Conservation (phyloP, 2,329 filamentous ascomycete genomes). For the Phoma sp. region DNA sequence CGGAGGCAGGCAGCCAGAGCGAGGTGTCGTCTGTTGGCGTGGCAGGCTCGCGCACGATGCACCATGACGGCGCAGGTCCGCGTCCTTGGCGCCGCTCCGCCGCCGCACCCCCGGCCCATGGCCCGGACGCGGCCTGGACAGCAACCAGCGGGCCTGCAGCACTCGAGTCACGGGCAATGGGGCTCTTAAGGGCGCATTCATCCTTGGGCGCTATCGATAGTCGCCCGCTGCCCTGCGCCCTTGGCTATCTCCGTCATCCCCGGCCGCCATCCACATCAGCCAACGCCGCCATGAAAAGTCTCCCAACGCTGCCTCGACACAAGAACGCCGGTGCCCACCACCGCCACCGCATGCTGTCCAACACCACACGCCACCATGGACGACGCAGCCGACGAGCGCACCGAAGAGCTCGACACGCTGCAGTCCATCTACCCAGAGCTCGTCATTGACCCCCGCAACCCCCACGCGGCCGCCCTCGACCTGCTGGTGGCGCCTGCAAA, state of each 20-base stretch:
- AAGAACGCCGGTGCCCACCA: too few species aligned
- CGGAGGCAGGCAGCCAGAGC: background rate
- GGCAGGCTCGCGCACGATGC: background rate
- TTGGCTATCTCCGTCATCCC: constrained; percentile 18
- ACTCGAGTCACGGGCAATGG: constrained; percentile 19
- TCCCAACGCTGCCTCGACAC: too few species aligned
- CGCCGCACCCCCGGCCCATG: too few species aligned
- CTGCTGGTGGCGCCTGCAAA: constrained; percentile 62
- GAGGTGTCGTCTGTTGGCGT: background rate
- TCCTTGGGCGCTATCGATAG: constrained; percentile 21
- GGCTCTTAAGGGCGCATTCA: constrained; percentile 18
- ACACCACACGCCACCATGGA: constrained; percentile 32
- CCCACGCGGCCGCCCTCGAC: constrained; percentile 59
- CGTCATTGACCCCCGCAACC: constrained; percentile 53
- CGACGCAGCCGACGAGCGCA: constrained; percentile 62
- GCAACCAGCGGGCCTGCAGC: background rate
- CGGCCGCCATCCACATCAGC: constrained; percentile 2
- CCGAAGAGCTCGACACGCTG: constrained; percentile 66
- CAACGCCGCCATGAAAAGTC: too few species aligned
- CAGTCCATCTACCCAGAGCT: constrained; percentile 70
- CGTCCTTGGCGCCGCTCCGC: background rate
- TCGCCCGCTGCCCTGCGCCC: constrained; percentile 21
- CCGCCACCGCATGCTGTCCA: background rate
- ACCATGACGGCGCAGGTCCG: background rate
- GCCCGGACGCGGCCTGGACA: background rate